Evolutionary conservation across 2,329 filamentous ascomycete genomes (phyloP).

Genomic region (Ophiostoma ips): DNA sequence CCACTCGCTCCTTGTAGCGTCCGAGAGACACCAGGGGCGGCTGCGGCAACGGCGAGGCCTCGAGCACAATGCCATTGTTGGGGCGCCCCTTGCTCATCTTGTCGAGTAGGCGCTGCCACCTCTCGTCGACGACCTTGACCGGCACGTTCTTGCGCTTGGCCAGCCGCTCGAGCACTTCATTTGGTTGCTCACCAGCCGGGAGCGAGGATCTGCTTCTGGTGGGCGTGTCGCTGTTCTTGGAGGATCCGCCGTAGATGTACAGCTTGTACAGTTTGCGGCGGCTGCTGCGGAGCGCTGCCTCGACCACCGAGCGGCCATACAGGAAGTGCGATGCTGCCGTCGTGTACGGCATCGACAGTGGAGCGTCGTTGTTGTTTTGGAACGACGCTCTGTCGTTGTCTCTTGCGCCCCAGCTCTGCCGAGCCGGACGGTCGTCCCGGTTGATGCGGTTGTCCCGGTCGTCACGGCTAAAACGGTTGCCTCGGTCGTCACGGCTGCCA

Average conservation of each 20-base stretch:
- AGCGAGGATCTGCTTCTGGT: neutral
- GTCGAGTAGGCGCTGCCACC: constrained; percentile 57
- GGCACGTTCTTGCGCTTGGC: constrained; percentile 36
- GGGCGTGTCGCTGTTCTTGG: constrained; percentile 28
- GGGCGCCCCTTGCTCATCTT: constrained; percentile 72
- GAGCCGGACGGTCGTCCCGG: neutral
- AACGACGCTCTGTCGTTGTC: neutral
- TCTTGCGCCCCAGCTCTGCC: neutral
- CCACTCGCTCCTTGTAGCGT: constrained; percentile 24
- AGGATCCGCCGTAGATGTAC: constrained; percentile 55
- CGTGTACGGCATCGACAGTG: constrained; percentile 38
- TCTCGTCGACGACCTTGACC: constrained; percentile 43
- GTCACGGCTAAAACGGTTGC: neutral
- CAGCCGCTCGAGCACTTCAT: constrained; percentile 24
- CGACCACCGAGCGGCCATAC: constrained; percentile 70
- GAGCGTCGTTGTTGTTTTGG: constrained; percentile 1
- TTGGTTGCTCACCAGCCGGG: neutral
- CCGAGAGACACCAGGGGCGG: constrained; percentile 49
- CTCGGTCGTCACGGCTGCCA: neutral
- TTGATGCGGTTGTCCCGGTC: neutral
- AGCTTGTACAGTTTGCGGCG: constrained; percentile 70
- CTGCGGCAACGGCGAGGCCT: constrained; percentile 70
- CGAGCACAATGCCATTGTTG: constrained; percentile 81
- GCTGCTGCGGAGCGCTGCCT: constrained; percentile 51
- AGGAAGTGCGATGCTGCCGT: constrained; percentile 85